These are phyloP conservation scores for Penicillium psychrosexuale DNA, from an alignment of 2,329 filamentous ascomycete species.

Conservation along the genomic window DNA sequence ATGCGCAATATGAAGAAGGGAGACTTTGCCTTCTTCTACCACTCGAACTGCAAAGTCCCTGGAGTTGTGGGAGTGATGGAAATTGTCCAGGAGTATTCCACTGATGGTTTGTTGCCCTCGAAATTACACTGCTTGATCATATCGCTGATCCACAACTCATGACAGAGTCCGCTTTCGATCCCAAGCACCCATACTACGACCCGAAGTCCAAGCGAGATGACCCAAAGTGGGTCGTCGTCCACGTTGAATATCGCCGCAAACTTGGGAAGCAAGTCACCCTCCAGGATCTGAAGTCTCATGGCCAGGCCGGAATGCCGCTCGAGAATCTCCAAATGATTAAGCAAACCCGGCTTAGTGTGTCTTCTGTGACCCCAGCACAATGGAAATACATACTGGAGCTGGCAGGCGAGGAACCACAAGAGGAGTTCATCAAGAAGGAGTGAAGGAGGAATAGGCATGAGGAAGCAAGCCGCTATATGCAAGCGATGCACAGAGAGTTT, in stretches of 20 bases:
- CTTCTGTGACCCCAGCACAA: slow-evolving; percentile 45
- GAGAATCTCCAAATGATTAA: slow-evolving; percentile 79
- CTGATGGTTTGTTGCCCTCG: slow-evolving; percentile 63
- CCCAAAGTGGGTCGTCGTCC: slow-evolving; percentile 83
- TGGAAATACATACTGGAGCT: slow-evolving; percentile 50
- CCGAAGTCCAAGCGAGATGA: slow-evolving; percentile 65
- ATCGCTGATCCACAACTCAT: slow-evolving; percentile 9
- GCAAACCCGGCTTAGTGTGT: slow-evolving; percentile 77
- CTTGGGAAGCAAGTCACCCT: slow-evolving; percentile 69
- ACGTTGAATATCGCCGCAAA: slow-evolving; percentile 82
- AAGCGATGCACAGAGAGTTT: background rate
- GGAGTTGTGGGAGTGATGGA: slow-evolving; percentile 87
- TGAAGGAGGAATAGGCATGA: slow-evolving; percentile 1
- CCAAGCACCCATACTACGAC: slow-evolving; percentile 78
- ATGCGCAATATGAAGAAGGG: slow-evolving; percentile 87
- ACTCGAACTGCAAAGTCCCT: slow-evolving; percentile 86
- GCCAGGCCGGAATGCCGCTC: slow-evolving; percentile 55
- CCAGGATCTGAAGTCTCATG: slow-evolving; percentile 66
- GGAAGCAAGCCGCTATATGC: background rate
- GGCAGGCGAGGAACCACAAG: slow-evolving; percentile 33
- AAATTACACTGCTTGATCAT: slow-evolving; percentile 8
- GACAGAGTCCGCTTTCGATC: slow-evolving; percentile 67
- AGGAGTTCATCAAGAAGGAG: slow-evolving; percentile 9
- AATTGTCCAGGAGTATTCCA: slow-evolving; percentile 77
- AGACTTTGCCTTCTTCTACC: slow-evolving; percentile 94